These are phyloP conservation scores for Hymenoscyphus albidus DNA, from an alignment of 2,329 filamentous ascomycete genomes.

Conservation along the genomic window DNA sequence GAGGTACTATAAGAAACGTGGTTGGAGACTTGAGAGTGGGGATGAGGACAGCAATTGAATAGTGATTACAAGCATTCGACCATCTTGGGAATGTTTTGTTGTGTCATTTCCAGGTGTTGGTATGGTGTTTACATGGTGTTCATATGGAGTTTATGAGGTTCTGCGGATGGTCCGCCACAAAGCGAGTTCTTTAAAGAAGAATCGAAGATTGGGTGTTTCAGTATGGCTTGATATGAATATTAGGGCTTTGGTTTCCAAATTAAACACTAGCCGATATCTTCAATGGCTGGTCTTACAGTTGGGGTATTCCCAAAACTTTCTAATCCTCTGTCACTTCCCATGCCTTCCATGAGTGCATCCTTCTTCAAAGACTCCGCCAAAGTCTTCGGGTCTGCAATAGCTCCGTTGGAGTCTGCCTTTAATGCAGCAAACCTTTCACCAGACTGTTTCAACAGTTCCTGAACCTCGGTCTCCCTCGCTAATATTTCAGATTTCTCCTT, in stretches of 20 bases:
- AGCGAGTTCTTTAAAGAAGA: background rate
- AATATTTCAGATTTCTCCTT: constrained; percentile 66
- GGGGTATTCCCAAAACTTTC: constrained; percentile 41
- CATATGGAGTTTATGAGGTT: background rate
- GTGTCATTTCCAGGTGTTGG: background rate
- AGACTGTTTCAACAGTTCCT: constrained; percentile 74
- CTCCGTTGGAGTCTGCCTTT: constrained; percentile 45
- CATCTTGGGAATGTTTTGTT: background rate
- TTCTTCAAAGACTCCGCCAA: constrained; percentile 16
- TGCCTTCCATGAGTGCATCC: constrained; percentile 11
- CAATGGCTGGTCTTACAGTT: constrained; percentile 28
- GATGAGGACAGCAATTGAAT: background rate
- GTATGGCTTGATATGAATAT: background rate
- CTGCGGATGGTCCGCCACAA: background rate
- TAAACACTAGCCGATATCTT: constrained; percentile 30
- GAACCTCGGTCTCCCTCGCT: constrained; percentile 72
- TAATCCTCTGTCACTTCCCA: constrained; percentile 33
- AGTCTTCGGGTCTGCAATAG: constrained; percentile 22
- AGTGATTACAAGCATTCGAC: background rate
- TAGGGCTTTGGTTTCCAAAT: background rate
- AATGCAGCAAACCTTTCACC: constrained; percentile 66
- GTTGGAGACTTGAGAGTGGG: background rate
- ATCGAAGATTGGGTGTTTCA: background rate
- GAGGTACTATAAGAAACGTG: background rate
- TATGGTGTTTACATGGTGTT: background rate